Evolutionary conservation across 176 grass and related monocot species (phyloP).

Genomic region (Otatea glauca): DNA sequence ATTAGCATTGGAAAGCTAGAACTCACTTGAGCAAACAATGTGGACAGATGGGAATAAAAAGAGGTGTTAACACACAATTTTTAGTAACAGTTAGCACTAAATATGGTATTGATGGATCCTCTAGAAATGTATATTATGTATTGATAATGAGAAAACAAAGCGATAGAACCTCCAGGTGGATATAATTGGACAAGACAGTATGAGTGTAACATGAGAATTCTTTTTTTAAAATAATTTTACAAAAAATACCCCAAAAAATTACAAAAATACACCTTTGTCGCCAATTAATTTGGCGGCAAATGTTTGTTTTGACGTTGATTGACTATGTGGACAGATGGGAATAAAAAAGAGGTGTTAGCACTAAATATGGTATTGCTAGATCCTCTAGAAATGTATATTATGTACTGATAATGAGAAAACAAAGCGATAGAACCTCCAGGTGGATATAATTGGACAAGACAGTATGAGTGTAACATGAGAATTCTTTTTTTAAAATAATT

Average conservation of each 20-base stretch:
- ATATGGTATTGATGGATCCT: background rate
- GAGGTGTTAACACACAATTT: background rate
- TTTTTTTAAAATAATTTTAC: too few relatives aligned
- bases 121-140: background rate
- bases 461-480: background rate
- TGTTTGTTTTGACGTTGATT: too few relatives aligned
- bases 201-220: background rate
- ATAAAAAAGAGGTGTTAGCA: background rate
- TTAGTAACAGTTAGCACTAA: background rate
- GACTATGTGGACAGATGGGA: background rate
- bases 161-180: background rate
- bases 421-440: background rate
- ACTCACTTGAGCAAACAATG: slow-evolving; percentile 5
- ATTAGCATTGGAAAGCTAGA: background rate
- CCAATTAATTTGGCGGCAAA: too few relatives aligned
- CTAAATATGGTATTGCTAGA: background rate
- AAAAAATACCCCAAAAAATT: too few relatives aligned
- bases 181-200: background rate
- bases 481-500: too few relatives aligned
- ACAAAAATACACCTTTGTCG: too few relatives aligned
- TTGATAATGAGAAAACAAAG: background rate
- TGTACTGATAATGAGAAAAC: background rate
- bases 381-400: background rate
- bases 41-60: background rate
- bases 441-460: background rate